phyloP scores from a whole-genome alignment of 1,284 basidiomycete species.

The Peniophora sp. region DNA sequence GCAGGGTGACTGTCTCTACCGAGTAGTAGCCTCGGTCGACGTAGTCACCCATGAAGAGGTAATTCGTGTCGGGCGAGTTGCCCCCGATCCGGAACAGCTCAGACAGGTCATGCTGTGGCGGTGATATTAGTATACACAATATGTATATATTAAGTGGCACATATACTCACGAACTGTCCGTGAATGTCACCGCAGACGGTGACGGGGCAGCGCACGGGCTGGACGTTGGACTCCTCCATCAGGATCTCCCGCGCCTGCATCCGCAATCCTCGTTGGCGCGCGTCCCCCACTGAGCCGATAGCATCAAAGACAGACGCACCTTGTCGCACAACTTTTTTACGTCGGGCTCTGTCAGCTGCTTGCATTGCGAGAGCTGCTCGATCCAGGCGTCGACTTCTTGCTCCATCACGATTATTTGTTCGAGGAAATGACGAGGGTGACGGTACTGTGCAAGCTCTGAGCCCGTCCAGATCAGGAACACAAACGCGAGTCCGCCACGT shows the following conservation, averaged over 20 bases:
- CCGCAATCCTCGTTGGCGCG: conserved; percentile 3
- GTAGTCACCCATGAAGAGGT: conserved; percentile 99
- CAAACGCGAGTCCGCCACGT: too few relatives aligned
- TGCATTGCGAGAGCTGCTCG: conserved; percentile 94
- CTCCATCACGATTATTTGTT: conserved; percentile 45
- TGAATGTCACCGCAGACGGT: conserved; percentile 98
- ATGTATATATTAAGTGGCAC: conserved; percentile 7
- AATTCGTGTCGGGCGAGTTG: conserved; percentile 99
- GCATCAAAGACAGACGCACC: conserved; percentile 46
- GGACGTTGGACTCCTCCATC: conserved; percentile 97
- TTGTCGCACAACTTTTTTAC: conserved; percentile 99
- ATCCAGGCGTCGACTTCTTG: conserved; percentile 93
- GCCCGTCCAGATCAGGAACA: background rate
- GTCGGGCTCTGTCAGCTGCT: conserved; percentile 92
- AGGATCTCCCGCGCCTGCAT: conserved; percentile 90
- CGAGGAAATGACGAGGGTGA: conserved; percentile 2
- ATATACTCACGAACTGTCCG: conserved; percentile 91
- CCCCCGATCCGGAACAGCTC: conserved; percentile 99
- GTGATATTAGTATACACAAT: conserved; percentile 4
- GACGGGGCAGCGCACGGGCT: conserved; percentile 95
- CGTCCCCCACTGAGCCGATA: conserved; percentile 4
- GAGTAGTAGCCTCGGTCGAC: conserved; percentile 99
- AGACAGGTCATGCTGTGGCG: conserved; percentile 89
- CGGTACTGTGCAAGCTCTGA: background rate
- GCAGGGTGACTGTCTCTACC: conserved; percentile 97